Conservation (phyloP, 768 basidiomycete genomes). For the Strobilomyces confusus region DNA sequence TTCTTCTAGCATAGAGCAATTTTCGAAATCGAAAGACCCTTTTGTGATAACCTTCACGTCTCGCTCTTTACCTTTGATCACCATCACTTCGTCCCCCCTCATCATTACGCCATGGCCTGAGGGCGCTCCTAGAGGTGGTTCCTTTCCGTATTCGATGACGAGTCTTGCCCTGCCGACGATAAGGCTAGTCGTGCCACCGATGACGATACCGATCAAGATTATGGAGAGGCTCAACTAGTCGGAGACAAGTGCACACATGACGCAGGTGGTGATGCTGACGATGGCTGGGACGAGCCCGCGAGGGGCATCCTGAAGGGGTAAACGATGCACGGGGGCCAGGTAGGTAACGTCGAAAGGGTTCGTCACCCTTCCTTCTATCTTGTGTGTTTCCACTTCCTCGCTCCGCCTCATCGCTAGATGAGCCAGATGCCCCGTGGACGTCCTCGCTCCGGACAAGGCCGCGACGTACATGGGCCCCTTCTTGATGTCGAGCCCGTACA, state of each 20-base stretch:
- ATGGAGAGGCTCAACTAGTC: conserved; percentile 29
- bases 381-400: neutral
- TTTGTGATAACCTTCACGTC: conserved; percentile 29
- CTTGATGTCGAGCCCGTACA: conserved; percentile 28
- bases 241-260: conserved; percentile 5
- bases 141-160: conserved; percentile 23
- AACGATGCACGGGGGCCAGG: conserved; percentile 6
- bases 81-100: conserved; percentile 15
- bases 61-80: conserved; percentile 26
- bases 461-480: conserved; percentile 28
- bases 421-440: conserved; percentile 21
- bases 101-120: conserved; percentile 30
- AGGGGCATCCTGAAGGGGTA: conserved; percentile 1
- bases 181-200: conserved; percentile 25
- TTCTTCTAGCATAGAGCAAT: no score
- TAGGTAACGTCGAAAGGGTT: conserved; percentile 12
- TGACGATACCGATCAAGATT: conserved; percentile 32
- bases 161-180: conserved; percentile 26
- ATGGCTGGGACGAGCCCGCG: conserved; percentile 22
- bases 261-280: conserved; percentile 13
- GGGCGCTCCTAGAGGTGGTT: conserved; percentile 11
- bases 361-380: conserved; percentile 11
- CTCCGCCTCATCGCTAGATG: conserved; percentile 21
- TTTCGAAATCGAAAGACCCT: conserved; percentile 24
- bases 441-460: conserved; percentile 24